Base-by-base conservation (phyloP, 352 stramenopile genomes). In the Globisporangium recalcitrans region DNA sequence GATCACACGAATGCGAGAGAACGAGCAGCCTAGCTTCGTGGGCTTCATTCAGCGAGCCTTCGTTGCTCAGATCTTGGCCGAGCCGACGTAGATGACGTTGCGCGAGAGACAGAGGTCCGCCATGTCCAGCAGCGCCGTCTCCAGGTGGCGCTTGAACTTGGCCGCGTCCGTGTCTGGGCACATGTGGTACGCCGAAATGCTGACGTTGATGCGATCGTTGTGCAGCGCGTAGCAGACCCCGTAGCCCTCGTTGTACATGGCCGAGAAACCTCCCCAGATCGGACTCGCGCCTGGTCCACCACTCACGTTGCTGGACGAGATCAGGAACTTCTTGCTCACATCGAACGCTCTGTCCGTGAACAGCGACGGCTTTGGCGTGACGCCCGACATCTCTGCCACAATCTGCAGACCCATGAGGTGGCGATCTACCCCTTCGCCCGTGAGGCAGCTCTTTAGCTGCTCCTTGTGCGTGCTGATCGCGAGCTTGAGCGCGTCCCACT, bases 221-320 rank as follows among this genome's bases (percentile, higher is more conserved):
- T 98, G 93, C 42, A 99, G 84, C 7, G 91, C 95, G 75, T 99
- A 99, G 66, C 91, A 97, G 34, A 98, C 80, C 36, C 96, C 96
- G 59, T 99, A 95, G 57, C 97, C 96, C 63, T 98, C 92, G 48
- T 89, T 89, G 71, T 91, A 93, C 87, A 96, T 95, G 63, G 95
- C 92, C 29, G 97, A 97, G 67, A 99, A 98, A 73, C 98, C 96
- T 34, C 96, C 97, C 87, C 95, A 99, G 36, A 98, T 98, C 75
- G 96, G 98, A 64, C 78, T 91, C 14, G 97, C 87, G 38, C 97
- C 96, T 5, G 84, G 80, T 21, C 96, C 95, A 63, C 87, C 87
- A 24, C 83, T 93, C 62, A 99, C 93, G 77, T 99, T 97, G 69
- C 90, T 98, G 7, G 96, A 99, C 49, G 88, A 98, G 19, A 99